Conservation (phyloP, 495 filamentous ascomycete species). For the Penicillium lividum region DNA sequence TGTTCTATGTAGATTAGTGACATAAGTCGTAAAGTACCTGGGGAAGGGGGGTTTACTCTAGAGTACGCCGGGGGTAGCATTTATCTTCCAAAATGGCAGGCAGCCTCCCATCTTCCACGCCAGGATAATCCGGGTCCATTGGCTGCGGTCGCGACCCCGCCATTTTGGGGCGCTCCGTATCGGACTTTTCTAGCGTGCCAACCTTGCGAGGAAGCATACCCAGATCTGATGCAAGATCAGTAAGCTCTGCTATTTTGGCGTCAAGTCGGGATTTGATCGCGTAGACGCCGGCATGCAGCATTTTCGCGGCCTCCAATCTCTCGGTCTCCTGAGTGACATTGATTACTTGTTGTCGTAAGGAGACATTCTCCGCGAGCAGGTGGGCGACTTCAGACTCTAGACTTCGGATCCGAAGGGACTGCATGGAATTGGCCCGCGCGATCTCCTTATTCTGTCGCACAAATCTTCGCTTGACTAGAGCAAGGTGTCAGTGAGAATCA, state of each 20-base stretch:
- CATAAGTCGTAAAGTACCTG: not conserved
- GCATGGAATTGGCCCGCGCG: conserved; percentile 83
- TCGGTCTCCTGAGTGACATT: conserved; percentile 70
- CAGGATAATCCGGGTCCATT: conserved; percentile 15
- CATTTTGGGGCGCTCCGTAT: conserved; percentile 21
- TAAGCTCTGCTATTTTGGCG: conserved; percentile 66
- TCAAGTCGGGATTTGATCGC: conserved; percentile 71
- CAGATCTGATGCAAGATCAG: conserved; percentile 61
- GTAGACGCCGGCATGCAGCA: conserved; percentile 55
- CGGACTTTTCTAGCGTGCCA: conserved; percentile 21
- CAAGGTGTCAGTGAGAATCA: conserved; percentile 9
- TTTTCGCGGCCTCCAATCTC: conserved; percentile 42
- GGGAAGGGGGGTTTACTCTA: conserved; percentile 58
- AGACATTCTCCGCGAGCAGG: conserved; percentile 83
- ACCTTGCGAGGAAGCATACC: conserved; percentile 50
- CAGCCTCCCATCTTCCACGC: conserved; percentile 60
- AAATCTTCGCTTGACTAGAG: conserved; percentile 78
- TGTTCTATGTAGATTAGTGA: conserved; percentile 32
- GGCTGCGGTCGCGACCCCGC: conserved; percentile 17
- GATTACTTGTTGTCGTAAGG: conserved; percentile 75
- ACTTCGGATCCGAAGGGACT: conserved; percentile 83
- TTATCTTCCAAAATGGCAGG: conserved; percentile 86
- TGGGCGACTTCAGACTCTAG: conserved; percentile 84
- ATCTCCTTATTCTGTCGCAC: conserved; percentile 94
- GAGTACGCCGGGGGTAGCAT: conserved; percentile 66